Evolutionary conservation across 148 eudicot genomes (phyloP), one percentile per base, ranked within the genome.

Genomic region (Heliamphora exappendiculata): DNA sequence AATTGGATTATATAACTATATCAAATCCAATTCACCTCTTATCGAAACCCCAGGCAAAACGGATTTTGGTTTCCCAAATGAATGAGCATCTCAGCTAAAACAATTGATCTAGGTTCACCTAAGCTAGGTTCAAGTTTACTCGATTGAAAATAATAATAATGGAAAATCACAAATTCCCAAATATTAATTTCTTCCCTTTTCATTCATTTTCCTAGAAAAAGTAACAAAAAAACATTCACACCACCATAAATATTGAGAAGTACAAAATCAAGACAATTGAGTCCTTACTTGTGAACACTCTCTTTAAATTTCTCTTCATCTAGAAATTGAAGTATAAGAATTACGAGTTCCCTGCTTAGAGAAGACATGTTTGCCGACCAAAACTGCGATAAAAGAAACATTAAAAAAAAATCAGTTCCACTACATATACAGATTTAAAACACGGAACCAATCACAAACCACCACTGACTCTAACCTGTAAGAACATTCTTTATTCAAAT

Each of bases 241-340:
- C 29, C 70, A 39, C 70, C 41, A 66, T 33, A 31, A 37, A 50
- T 13, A 31, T 31, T 10, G 78, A 42, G 59, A 68, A 68, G 20
- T 14, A 28, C 66, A 65, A 11, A 28, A 66, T 41, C 20, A 17
- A 41, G 34, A 63, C 78, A 10, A 51, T 71, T 57, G 10, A 7
- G 66, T 22, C 60, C 75, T 66, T 83, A 93, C 98, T 82, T 89
- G 82, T 93, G 98, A 74, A 89, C 96, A 33, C 89, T 87, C 26
- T 91, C 92, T 79, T 91, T 91, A 68, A 88, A 93, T 84, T 93
- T 93, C 86, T 93, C 96, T 81, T 93, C 96, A 72, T 93, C 98
- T 24, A 93, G 89, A 86, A 91, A 93, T 85, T 93, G 98, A 72
- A 93, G 96, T 82, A 93, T 93, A 31, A 93, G 84, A 62, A 93